These are phyloP conservation scores for Begonia fuchsioides DNA, from an alignment of 306 rosid species.

Conservation along the genomic window DNA sequence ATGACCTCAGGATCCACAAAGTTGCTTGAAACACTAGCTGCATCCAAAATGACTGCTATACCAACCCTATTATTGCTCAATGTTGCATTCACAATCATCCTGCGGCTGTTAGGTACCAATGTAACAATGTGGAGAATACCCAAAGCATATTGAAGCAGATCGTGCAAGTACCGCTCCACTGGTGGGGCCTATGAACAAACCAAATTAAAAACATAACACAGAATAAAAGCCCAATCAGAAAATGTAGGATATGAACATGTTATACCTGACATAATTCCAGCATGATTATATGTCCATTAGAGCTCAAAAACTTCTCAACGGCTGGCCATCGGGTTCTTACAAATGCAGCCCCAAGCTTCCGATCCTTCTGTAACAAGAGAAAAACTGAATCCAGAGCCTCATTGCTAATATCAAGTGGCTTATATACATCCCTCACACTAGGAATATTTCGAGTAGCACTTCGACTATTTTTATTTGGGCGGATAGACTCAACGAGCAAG, in stretches of 20 bases:
- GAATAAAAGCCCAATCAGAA: background rate
- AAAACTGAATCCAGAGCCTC: conserved; percentile 87
- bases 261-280: conserved; percentile 94
- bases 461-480: conserved; percentile 82
- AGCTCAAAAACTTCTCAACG: conserved; percentile 65
- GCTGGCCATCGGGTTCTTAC: conserved; percentile 85
- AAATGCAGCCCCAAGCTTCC: conserved; percentile 88
- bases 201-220: conserved; percentile 9
- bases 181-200: conserved; percentile 73
- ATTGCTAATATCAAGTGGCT: conserved; percentile 83
- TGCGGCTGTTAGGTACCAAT: conserved; percentile 84
- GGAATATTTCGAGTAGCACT: conserved; percentile 69
- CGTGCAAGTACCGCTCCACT: conserved; percentile 84
- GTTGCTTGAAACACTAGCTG: conserved; percentile 71
- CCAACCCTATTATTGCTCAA: conserved; percentile 86
- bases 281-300: conserved; percentile 79
- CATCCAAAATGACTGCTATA: conserved; percentile 89
- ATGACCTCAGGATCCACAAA: conserved; percentile 90
- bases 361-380: conserved; percentile 80
- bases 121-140: conserved; percentile 93
- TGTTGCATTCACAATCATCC: conserved; percentile 73
- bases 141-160: conserved; percentile 91
- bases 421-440: conserved; percentile 81
- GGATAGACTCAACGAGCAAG: conserved; percentile 73
- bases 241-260: conserved; percentile 1